These are phyloP conservation scores for Rubia balearica DNA, from an alignment of 305 asterid genomes.

Conservation along the genomic window DNA sequence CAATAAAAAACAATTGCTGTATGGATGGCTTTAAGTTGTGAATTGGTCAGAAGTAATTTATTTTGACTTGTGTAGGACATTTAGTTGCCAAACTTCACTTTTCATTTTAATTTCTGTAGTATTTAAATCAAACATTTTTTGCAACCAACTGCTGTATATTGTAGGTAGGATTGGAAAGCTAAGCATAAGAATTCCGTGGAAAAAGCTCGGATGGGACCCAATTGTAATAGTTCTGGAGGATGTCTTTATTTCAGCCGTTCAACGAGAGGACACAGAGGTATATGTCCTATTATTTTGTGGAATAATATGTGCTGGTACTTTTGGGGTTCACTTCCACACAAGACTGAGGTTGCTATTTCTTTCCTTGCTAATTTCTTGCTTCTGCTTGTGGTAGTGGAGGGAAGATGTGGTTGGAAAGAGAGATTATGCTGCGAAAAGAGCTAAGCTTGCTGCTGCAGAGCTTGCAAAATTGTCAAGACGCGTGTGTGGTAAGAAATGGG, in stretches of 20 bases:
- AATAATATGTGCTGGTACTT: neutral
- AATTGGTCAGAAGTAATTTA: neutral
- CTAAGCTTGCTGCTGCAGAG: constrained; percentile 97
- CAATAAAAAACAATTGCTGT: neutral
- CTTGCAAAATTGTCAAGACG: constrained; percentile 93
- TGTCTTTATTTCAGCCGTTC: constrained; percentile 61
- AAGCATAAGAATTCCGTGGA: constrained; percentile 95
- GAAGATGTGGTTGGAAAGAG: constrained; percentile 77
- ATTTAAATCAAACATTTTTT: neutral
- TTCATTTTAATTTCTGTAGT: neutral
- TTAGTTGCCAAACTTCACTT: neutral
- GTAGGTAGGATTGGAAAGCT: constrained; percentile 85
- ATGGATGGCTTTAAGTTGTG: neutral
- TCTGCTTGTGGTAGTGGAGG: constrained; percentile 53
- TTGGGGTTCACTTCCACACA: neutral
- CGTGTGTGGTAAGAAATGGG: constrained; percentile 62
- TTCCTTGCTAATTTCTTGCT: constrained; percentile 11
- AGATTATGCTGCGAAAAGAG: constrained; percentile 93
- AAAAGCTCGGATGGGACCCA: constrained; percentile 99
- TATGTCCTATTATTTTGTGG: neutral
- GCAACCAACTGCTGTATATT: constrained; percentile 17
- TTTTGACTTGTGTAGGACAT: neutral
- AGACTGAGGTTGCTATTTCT: neutral
- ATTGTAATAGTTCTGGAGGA: constrained; percentile 78
- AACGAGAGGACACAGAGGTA: constrained; percentile 84